Evolutionary conservation across 495 filamentous ascomycete genomes (phyloP).

Genomic region (Apiosordaria backusii): DNA sequence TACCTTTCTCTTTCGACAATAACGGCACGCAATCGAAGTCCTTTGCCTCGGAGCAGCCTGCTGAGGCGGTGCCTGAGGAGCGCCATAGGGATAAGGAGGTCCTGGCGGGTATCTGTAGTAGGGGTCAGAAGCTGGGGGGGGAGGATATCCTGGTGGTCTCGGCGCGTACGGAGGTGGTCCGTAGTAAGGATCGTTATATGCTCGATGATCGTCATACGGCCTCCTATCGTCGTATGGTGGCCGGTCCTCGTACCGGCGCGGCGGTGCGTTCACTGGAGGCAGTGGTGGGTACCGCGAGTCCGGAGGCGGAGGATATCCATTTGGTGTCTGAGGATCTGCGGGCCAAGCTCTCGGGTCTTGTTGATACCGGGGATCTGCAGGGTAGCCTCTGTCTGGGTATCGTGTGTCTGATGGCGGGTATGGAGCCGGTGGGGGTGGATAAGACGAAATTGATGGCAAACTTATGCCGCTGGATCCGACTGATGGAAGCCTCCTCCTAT

Average conservation of each 20-base stretch:
- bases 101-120: slow-evolving; percentile 22
- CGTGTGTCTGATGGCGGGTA: slow-evolving; percentile 18
- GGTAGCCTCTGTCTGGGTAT: slow-evolving; percentile 16
- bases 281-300: slow-evolving; percentile 21
- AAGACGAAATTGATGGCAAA: slow-evolving; percentile 34
- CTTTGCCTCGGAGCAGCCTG: slow-evolving; percentile 46
- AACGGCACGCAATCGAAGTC: slow-evolving; percentile 51
- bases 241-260: slow-evolving; percentile 14
- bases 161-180: slow-evolving; percentile 11
- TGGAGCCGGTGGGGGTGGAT: slow-evolving; percentile 7
- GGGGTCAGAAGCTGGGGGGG: slow-evolving; percentile 14
- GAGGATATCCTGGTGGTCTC: slow-evolving; percentile 21
- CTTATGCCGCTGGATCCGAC: slow-evolving; percentile 29
- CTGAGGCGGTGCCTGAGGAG: slow-evolving; percentile 27
- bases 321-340: slow-evolving; percentile 1
- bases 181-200: slow-evolving; percentile 4
- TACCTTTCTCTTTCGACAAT: slow-evolving; percentile 48
- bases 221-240: slow-evolving; percentile 18
- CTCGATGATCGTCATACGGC: slow-evolving; percentile 19
- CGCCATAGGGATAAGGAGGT: slow-evolving; percentile 14
- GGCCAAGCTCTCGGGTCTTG: slow-evolving; percentile 24
- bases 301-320: slow-evolving; percentile 8
- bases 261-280: slow-evolving; percentile 16
- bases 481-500: slow-evolving; percentile 36
- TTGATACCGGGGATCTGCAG: slow-evolving; percentile 22